A percentile compares a stretch with the other conserved stretches of the same genome.
These are phyloP conservation scores for Pseudogymnoascus sp. DNA, from an alignment of 2,329 filamentous ascomycete species.

Conservation along the genomic window DNA sequence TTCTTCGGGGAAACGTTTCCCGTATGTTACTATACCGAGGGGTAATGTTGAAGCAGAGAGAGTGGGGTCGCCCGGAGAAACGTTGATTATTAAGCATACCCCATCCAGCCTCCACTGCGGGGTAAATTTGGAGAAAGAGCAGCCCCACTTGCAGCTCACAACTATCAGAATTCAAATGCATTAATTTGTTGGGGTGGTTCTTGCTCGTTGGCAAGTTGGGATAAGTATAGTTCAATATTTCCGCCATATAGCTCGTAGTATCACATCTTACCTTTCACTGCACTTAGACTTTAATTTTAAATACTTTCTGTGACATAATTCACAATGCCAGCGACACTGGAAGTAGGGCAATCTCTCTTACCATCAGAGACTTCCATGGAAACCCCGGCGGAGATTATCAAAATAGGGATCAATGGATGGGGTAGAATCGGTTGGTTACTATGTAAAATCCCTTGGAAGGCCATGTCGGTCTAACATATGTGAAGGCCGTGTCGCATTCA, in stretches of 20 bases:
- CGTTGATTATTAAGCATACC: neutral
- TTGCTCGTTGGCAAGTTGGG: neutral
- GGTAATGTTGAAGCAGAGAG: neutral
- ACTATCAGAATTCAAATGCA: neutral
- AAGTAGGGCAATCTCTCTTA: neutral
- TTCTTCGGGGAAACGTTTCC: neutral
- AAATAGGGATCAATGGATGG: slow-evolving; percentile 12
- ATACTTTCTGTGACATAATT: neutral
- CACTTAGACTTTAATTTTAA: neutral
- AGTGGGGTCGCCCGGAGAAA: neutral
- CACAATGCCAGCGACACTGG: neutral
- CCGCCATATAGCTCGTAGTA: neutral
- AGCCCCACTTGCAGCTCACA: neutral
- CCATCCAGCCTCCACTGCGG: neutral
- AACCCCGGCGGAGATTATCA: neutral
- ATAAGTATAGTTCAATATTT: neutral
- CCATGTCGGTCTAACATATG: neutral
- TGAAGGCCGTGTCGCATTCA: slow-evolving; percentile 12
- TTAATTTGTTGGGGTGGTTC: neutral
- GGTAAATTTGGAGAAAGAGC: neutral
- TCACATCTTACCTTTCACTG: neutral
- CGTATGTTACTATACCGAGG: neutral
- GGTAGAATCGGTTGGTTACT: slow-evolving; percentile 11
- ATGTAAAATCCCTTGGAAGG: neutral
- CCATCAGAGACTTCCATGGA: neutral